Conservation (phyloP, 2,329 filamentous ascomycete species). For the Beauveria brongniartii region DNA sequence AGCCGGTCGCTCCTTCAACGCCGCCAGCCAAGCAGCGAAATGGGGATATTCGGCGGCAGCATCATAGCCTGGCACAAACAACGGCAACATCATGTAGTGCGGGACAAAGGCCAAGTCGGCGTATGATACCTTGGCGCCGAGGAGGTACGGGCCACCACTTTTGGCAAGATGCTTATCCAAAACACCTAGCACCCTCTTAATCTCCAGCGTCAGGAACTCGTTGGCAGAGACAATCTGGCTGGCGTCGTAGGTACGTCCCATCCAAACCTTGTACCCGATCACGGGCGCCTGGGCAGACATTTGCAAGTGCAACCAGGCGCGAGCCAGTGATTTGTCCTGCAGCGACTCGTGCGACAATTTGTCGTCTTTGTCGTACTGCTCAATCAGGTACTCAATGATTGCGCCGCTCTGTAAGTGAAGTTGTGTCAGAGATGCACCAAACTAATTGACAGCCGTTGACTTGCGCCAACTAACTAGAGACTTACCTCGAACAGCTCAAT, state of each 20-base stretch:
- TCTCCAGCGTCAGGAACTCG: conserved; percentile 23
- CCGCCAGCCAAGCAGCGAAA: conserved; percentile 11
- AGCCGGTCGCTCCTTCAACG: conserved; percentile 8
- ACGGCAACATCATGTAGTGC: background rate
- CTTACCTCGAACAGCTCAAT: conserved; percentile 6
- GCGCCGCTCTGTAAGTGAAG: conserved; percentile 18
- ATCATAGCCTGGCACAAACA: background rate
- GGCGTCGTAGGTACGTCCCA: conserved; percentile 16
- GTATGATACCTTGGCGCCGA: conserved; percentile 18
- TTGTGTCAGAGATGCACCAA: background rate
- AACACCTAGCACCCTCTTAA: conserved; percentile 21
- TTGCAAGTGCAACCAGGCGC: conserved; percentile 16
- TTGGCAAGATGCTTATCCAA: conserved; percentile 17
- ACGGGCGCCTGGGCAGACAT: conserved; percentile 24
- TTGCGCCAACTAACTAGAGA: background rate
- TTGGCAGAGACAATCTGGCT: conserved; percentile 20
- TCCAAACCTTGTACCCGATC: conserved; percentile 20
- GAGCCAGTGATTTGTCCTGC: background rate
- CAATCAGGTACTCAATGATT: conserved; percentile 19
- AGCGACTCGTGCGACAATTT: conserved; percentile 13
- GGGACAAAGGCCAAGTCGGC: conserved; percentile 21
- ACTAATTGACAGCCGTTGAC: background rate
- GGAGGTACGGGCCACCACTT: conserved; percentile 15
- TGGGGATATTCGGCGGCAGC: conserved; percentile 8
- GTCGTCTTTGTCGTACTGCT: conserved; percentile 17